phyloP scores from a whole-genome alignment of 2,329 filamentous ascomycete genomes.

The Fusarium guadeloupense region DNA sequence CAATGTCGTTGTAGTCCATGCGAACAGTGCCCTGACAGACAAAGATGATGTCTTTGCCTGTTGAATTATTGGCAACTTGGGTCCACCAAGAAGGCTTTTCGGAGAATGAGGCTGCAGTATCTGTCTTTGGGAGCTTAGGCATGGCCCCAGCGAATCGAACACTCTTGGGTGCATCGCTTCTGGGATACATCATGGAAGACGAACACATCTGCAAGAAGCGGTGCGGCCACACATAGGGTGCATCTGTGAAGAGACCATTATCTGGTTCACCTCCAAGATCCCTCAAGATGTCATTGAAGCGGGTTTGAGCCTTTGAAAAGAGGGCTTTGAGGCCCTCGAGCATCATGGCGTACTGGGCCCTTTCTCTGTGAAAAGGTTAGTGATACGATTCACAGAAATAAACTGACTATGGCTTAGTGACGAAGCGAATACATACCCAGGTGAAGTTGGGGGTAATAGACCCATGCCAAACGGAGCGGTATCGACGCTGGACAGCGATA shows the following conservation, averaged over 20 bases:
- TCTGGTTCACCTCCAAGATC: not conserved
- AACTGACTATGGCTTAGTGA: too few relatives aligned
- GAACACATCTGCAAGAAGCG: conserved; percentile 18
- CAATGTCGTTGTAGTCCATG: conserved; percentile 11
- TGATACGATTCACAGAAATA: too few relatives aligned
- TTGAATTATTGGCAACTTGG: not conserved
- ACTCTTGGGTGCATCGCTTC: conserved; percentile 12
- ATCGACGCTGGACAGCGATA: not conserved
- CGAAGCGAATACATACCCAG: too few relatives aligned
- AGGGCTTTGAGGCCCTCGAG: not conserved
- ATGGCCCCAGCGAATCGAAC: conserved; percentile 4
- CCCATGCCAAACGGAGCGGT: not conserved
- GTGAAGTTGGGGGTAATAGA: not conserved
- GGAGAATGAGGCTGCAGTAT: rapidly evolving
- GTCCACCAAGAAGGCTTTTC: not conserved
- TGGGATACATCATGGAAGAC: conserved; percentile 6
- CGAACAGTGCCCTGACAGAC: conserved; percentile 17
- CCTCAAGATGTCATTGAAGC: not conserved
- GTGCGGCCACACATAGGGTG: conserved; percentile 5
- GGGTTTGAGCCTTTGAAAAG: not conserved
- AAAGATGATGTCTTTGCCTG: conserved; percentile 10
- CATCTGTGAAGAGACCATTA: conserved; percentile 3
- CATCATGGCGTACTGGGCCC: not conserved
- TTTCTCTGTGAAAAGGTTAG: too few relatives aligned
- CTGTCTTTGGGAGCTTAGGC: not conserved